phyloP scores from a whole-genome alignment of 768 basidiomycete genomes.

The Termitomyces sp. region DNA sequence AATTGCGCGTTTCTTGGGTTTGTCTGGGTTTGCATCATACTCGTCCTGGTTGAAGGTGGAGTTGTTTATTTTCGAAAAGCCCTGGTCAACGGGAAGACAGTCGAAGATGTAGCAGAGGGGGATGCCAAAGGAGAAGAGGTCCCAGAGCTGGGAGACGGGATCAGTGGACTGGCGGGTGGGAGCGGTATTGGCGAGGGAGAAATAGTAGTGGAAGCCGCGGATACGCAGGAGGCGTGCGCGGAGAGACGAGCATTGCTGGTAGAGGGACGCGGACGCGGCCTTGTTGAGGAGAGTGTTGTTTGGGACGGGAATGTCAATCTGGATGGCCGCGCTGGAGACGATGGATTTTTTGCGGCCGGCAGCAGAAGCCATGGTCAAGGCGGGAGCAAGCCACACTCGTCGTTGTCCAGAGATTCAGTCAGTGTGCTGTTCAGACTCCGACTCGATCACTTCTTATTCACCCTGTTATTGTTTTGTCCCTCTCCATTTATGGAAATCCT shows the following conservation, averaged over 20 bases:
- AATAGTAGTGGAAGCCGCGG: slow-evolving; percentile 66
- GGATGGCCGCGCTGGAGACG: slow-evolving; percentile 55
- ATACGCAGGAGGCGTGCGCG: slow-evolving; percentile 75
- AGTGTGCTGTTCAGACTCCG: slow-evolving; percentile 21
- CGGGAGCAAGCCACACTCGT: not conserved
- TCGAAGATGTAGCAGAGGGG: slow-evolving; percentile 97
- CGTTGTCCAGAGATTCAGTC: slow-evolving; percentile 8
- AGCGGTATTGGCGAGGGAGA: slow-evolving; percentile 49
- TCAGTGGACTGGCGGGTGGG: slow-evolving; percentile 78
- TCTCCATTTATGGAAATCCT: not conserved
- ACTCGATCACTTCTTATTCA: not conserved
- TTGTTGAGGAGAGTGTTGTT: slow-evolving; percentile 90
- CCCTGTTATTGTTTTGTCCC: not conserved
- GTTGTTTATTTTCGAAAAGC: slow-evolving; percentile 52
- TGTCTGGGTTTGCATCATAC: slow-evolving; percentile 70
- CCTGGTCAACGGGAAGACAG: slow-evolving; percentile 66
- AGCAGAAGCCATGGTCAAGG: slow-evolving; percentile 39
- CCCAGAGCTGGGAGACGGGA: slow-evolving; percentile 93
- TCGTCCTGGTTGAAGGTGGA: slow-evolving; percentile 63
- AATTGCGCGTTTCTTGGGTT: slow-evolving; percentile 85
- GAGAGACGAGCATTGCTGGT: slow-evolving; percentile 85
- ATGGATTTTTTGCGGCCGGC: slow-evolving; percentile 80
- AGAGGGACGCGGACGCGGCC: slow-evolving; percentile 85
- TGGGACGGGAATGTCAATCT: slow-evolving; percentile 70
- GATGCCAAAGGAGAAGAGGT: slow-evolving; percentile 87